A percentile compares a stretch with the other conserved stretches of the same genome.
phyloP scores from a whole-genome alignment of 495 filamentous ascomycete genomes.

The Penicillium riverlandense region DNA sequence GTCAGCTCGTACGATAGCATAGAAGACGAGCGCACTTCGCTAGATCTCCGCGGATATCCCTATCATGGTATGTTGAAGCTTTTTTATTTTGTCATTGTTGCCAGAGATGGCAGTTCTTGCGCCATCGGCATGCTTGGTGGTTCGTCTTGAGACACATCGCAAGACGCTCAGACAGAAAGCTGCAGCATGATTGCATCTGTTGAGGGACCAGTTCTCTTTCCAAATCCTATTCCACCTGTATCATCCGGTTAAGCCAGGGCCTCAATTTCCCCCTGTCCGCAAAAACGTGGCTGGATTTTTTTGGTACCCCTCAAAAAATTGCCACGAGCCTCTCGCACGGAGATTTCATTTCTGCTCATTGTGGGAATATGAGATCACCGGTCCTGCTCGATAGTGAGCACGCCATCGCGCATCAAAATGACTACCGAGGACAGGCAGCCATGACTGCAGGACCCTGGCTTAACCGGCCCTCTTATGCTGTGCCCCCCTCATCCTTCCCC shows the following conservation, averaged over 20 bases:
- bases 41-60: conserved; percentile 38
- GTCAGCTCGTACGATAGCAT: conserved; percentile 46
- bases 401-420: conserved; percentile 38
- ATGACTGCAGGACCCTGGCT: conserved; percentile 4
- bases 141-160: conserved; percentile 13
- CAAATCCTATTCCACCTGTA: no score
- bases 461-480: conserved; percentile 3
- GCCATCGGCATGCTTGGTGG: conserved; percentile 26
- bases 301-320: no score
- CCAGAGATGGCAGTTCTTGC: conserved; percentile 32
- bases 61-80: conserved; percentile 32
- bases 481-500: conserved; percentile 5
- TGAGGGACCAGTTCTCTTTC: no score
- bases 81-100: conserved; percentile 14
- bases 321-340: no score
- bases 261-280: no score
- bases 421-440: conserved; percentile 10
- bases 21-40: conserved; percentile 36
- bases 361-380: conserved; percentile 16
- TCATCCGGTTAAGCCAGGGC: no score
- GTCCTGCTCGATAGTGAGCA: conserved; percentile 26
- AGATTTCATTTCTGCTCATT: neutral
- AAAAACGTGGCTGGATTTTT: no score
- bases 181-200: neutral
- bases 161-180: no score